Conservation (phyloP, 768 basidiomycete species). For the Grammothele lineata region DNA sequence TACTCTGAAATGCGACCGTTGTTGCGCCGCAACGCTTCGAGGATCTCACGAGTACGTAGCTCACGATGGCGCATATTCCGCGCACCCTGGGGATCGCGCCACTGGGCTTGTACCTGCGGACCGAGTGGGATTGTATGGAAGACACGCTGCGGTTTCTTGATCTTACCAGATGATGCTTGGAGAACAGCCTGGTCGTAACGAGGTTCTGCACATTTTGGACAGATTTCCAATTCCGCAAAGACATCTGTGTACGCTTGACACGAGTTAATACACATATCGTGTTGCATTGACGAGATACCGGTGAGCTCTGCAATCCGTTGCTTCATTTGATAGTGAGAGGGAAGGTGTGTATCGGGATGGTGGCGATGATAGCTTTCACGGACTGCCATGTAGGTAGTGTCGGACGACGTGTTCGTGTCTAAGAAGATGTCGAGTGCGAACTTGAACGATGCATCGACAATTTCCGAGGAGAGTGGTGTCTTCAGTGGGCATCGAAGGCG, state of each 20-base stretch:
- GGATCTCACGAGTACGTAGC: background rate
- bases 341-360: background rate
- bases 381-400: background rate
- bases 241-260: conserved; percentile 39
- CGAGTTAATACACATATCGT: conserved; percentile 40
- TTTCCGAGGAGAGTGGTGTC: too few species aligned
- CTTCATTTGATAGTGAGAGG: background rate
- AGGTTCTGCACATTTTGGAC: conserved; percentile 12
- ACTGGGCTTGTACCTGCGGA: conserved; percentile 38
- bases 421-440: too few species aligned
- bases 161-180: too few species aligned
- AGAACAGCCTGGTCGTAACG: conserved; percentile 15
- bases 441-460: too few species aligned
- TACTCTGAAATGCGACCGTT: conserved; percentile 23
- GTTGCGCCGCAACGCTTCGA: background rate
- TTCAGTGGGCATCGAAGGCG: too few species aligned
- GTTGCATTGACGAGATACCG: conserved; percentile 30
- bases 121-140: conserved; percentile 37
- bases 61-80: background rate
- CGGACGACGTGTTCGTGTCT: too few species aligned
- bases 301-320: background rate
- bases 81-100: conserved; percentile 6
- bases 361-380: background rate
- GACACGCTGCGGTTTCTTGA: conserved; percentile 28
- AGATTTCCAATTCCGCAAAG: conserved; percentile 25